Evolutionary conservation across 345 rosid genomes (phyloP), one percentile per base, ranked within the genome.

Genomic region (Populus nigra): DNA sequence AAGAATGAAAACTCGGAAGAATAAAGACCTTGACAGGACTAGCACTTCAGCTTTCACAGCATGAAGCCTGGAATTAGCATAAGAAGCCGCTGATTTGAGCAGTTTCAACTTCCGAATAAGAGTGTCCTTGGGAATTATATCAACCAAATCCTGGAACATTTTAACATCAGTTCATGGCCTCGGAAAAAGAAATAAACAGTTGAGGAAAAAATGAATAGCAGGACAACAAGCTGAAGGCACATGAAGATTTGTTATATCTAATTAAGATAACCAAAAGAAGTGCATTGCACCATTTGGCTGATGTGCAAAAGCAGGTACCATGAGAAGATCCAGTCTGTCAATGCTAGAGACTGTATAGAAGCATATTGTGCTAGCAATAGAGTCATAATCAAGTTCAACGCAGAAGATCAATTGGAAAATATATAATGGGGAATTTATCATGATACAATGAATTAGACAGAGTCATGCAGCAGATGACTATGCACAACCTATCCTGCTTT

Each of bases 21-120:
- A 35, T 35, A 65, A 65, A 61, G 77, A 92, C 97, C 97, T 89
- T 27, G 92, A 90, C 39, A 92, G 92, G 77, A 94, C 68, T 71
- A 94, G 86, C 63, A 90, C 93, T 89, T 94, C 93, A 9, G 98
- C 97, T 82, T 87, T 83, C 77, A 94, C 91, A 65, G 97, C 94
- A 80, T 94, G 91, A 68, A 94, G 88, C 31, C 89, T 91, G 53
- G 98, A 90, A 87, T 94, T 91, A 35, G 96, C 81, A 85, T 90
- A 92, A 74, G 91, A 87, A 69, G 90, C 83, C n/a, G 87, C 94
- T 35, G 90, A 73, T 80, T 85, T 90, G 71, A 94, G 85, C 82
- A 92, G 71, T 78, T 89, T 88, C 71, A 94, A 83, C 87, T 90
- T 94, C 97, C 97, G 92, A 82, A 85, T 79, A 80, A 94, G 88